Percentiles rank a stretch among this genome's conserved stretches.
These are phyloP conservation scores for Geranium incanum DNA, from an alignment of 441 rosid genomes.

Conservation along the genomic window DNA sequence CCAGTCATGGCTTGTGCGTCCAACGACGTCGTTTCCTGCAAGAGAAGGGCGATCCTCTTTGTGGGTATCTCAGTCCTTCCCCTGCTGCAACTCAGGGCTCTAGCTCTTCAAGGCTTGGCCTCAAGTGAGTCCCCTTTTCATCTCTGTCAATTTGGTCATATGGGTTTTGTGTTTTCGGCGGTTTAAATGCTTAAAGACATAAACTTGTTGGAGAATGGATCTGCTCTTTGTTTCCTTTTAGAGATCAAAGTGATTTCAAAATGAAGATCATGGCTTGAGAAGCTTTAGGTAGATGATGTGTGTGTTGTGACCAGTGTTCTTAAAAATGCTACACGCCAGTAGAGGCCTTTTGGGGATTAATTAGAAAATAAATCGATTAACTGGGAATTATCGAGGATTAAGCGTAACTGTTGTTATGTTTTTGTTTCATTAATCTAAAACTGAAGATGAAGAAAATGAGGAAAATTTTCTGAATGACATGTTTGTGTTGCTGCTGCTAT, in stretches of 20 bases:
- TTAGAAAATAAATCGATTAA: too few relatives aligned
- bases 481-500: too few relatives aligned
- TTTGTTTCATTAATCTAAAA: not conserved
- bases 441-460: too few relatives aligned
- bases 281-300: not conserved
- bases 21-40: slow-evolving; percentile 27
- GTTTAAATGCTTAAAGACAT: not conserved
- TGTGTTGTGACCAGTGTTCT: too few relatives aligned
- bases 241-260: not conserved
- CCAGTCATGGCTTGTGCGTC: slow-evolving; percentile 35
- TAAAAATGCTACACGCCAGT: too few relatives aligned
- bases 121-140: slow-evolving; percentile 29
- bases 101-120: slow-evolving; percentile 38
- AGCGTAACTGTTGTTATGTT: not conserved
- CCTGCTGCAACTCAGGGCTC: slow-evolving; percentile 47
- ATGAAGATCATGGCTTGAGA: not conserved
- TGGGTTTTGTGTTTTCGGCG: not conserved
- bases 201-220: not conserved
- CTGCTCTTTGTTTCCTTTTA: not conserved
- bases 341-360: too few relatives aligned
- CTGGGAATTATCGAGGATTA: too few relatives aligned
- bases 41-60: slow-evolving; percentile 53
- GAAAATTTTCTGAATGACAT: too few relatives aligned
- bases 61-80: slow-evolving; percentile 79
- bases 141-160: not conserved